Conservation (phyloP, 257 asterid species). For the Jacaranda mimosifolia region DNA sequence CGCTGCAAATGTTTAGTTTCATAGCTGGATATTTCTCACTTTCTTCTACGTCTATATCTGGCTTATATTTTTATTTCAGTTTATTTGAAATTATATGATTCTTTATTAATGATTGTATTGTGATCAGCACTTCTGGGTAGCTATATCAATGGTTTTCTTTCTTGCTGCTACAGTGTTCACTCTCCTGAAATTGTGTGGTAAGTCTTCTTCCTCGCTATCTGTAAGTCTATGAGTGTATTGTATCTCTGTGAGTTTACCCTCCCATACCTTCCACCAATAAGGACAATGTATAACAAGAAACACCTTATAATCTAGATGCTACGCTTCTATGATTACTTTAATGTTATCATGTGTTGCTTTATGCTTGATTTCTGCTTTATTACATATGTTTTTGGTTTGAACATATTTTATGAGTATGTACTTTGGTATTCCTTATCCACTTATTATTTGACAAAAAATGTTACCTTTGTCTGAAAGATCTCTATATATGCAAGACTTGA, state of each 20-base stretch:
- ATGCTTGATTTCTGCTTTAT: slow-evolving; percentile 15
- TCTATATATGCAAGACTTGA: neutral
- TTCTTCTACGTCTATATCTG: slow-evolving; percentile 15
- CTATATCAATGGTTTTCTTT: slow-evolving; percentile 97
- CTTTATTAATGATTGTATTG: slow-evolving; percentile 43
- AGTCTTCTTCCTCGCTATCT: slow-evolving; percentile 33
- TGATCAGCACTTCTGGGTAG: slow-evolving; percentile 98
- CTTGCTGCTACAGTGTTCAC: slow-evolving; percentile 96
- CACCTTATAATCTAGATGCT: slow-evolving; percentile 11
- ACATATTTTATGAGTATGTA: neutral
- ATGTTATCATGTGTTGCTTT: neutral
- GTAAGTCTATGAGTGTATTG: neutral
- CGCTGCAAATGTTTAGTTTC: slow-evolving; percentile 22
- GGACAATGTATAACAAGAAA: neutral
- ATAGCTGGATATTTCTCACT: slow-evolving; percentile 25
- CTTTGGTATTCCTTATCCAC: neutral
- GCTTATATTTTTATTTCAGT: slow-evolving; percentile 26
- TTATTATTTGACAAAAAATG: neutral
- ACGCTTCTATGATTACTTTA: slow-evolving; percentile 5
- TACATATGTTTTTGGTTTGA: neutral
- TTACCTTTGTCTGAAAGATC: slow-evolving; percentile 19
- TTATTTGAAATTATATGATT: slow-evolving; percentile 11
- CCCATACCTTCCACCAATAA: neutral
- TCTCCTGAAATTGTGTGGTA: slow-evolving; percentile 92
- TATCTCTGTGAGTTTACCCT: neutral